Conservation (phyloP, 2,329 filamentous ascomycete genomes). For the Colletotrichum orbiculare region DNA sequence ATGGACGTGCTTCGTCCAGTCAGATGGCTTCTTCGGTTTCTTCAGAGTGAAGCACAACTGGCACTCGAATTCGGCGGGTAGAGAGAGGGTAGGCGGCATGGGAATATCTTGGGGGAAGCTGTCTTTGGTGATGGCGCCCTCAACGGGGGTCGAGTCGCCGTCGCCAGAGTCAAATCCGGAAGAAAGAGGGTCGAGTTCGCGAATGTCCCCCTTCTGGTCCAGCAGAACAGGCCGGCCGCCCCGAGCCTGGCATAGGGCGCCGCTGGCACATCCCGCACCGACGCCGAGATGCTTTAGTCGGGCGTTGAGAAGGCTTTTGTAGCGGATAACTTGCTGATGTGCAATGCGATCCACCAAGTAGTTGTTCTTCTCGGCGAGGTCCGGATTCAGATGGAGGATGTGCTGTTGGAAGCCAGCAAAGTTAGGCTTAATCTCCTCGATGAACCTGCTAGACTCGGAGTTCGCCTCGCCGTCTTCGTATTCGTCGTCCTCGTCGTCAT, state of each 20-base stretch:
- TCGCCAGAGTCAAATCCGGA: conserved; percentile 61
- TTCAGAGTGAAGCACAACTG: conserved; percentile 87
- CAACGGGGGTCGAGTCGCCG: conserved; percentile 74
- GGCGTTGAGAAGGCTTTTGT: conserved; percentile 78
- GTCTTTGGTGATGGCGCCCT: conserved; percentile 76
- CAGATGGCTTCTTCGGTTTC: conserved; percentile 89
- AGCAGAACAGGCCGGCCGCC: conserved; percentile 74
- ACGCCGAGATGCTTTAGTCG: conserved; percentile 76
- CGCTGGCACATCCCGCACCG: conserved; percentile 71
- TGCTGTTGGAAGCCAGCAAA: conserved; percentile 82
- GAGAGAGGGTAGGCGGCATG: conserved; percentile 77
- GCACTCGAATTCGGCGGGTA: conserved; percentile 92
- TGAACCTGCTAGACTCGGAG: conserved; percentile 70
- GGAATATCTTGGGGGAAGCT: conserved; percentile 86
- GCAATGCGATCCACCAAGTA: conserved; percentile 85
- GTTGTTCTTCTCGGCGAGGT: conserved; percentile 63
- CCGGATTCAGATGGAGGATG: conserved; percentile 79
- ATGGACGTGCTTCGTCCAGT: conserved; percentile 97
- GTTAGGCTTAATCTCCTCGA: conserved; percentile 77
- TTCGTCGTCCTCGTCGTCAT: conserved; percentile 71
- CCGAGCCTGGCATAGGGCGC: conserved; percentile 70
- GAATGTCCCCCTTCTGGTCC: conserved; percentile 68
- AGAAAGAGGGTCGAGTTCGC: conserved; percentile 66
- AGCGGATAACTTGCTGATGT: conserved; percentile 81
- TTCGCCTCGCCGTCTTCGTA: conserved; percentile 70